phyloP scores from a whole-genome alignment of 441 rosid genomes.

The Pelargonium cotyledonis region DNA sequence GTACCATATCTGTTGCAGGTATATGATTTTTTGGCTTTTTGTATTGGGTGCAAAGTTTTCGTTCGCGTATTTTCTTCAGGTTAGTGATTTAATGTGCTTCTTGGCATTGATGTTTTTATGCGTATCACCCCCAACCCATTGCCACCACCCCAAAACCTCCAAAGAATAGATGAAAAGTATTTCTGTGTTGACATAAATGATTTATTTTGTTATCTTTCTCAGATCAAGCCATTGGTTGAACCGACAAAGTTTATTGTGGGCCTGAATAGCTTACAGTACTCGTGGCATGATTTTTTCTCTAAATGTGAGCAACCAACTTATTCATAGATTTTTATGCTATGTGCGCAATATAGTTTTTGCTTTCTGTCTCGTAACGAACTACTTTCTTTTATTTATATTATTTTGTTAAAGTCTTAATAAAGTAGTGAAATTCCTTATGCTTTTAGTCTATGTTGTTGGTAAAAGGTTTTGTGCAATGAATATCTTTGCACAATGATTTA shows the following conservation, averaged over 20 bases:
- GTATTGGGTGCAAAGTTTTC: conserved; percentile 77
- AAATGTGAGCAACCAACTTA: conserved; percentile 42
- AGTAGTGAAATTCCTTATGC: not conserved
- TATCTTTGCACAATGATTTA: not conserved
- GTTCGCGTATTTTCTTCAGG: conserved; percentile 94
- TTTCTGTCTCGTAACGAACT: too few relatives aligned
- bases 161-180: not conserved
- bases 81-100: conserved; percentile 25
- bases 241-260: conserved; percentile 61
- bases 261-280: conserved; percentile 50
- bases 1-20: conserved; percentile 42
- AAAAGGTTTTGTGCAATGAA: not conserved
- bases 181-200: conserved; percentile 11
- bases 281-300: conserved; percentile 99
- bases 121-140: not conserved
- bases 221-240: conserved; percentile 82
- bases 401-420: not conserved
- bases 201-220: conserved; percentile 26
- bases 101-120: not conserved
- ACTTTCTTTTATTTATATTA: not conserved
- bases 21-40: conserved; percentile 87
- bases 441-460: not conserved
- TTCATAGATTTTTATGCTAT: not conserved
- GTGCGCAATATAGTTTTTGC: too few relatives aligned
- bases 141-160: not conserved